phyloP scores from a whole-genome alignment of 441 rosid genomes.

The Gossypium lobatum region DNA sequence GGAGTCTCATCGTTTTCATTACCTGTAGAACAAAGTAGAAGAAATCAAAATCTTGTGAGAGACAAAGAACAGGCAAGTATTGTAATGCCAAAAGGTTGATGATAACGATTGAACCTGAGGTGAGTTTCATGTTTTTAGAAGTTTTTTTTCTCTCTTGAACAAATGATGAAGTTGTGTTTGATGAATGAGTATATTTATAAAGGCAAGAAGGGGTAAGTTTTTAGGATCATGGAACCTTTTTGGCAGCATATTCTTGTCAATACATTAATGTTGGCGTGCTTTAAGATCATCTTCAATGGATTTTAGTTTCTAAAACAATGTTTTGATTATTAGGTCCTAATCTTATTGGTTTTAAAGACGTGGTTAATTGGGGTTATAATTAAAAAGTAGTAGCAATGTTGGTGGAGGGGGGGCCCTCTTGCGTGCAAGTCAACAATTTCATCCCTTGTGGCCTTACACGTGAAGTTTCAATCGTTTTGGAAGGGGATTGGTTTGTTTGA shows the following conservation, averaged over 20 bases:
- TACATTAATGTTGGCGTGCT: background rate
- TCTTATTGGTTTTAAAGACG: background rate
- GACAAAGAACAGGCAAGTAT: conserved; percentile 21
- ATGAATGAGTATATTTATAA: background rate
- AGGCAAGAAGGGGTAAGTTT: background rate
- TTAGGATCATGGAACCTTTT: background rate
- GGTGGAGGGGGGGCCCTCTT: too few species aligned
- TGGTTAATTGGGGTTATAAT: background rate
- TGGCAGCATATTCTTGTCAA: background rate
- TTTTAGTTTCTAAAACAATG: background rate
- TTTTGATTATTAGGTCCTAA: background rate
- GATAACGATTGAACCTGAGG: background rate
- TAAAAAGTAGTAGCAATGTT: too few species aligned
- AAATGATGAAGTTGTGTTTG: background rate
- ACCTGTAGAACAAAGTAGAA: conserved; percentile 92
- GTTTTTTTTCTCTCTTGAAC: background rate
- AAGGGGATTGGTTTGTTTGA: background rate
- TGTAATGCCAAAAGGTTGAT: conserved; percentile 1
- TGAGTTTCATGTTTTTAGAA: background rate
- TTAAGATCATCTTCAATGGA: background rate
- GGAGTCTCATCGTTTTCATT: background rate
- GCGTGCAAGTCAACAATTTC: background rate
- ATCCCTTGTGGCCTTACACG: background rate
- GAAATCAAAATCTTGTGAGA: conserved; percentile 66
- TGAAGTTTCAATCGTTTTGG: background rate